Conservation (phyloP, 2,329 filamentous ascomycete genomes). For the Aspergillus ibericus region DNA sequence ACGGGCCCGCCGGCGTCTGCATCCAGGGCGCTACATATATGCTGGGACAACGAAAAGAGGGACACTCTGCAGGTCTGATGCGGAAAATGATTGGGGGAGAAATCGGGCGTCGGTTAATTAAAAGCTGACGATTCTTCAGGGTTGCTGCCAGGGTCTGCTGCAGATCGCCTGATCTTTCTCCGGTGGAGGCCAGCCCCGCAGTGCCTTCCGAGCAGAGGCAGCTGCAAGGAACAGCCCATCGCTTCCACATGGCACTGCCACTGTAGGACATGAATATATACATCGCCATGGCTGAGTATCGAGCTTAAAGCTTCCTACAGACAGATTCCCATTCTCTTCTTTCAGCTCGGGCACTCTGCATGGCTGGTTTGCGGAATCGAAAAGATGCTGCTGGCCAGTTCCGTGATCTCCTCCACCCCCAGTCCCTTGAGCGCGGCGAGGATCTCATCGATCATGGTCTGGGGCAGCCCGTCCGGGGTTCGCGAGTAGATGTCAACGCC, state of each 20-base stretch:
- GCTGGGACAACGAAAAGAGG: neutral
- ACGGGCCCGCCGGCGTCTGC: neutral
- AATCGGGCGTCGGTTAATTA: neutral
- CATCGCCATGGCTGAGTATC: neutral
- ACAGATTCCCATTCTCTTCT: too few relatives aligned
- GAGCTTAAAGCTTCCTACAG: too few relatives aligned
- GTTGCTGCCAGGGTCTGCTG: neutral
- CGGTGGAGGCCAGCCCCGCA: neutral
- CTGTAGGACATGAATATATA: neutral
- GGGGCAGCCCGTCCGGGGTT: conserved; percentile 1
- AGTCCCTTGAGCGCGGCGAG: neutral
- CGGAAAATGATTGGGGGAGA: neutral
- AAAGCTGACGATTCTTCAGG: neutral
- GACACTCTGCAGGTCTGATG: neutral
- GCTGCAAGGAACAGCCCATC: neutral
- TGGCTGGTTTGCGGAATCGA: neutral
- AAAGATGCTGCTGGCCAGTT: conserved; percentile 2
- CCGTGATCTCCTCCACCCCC: conserved; percentile 2
- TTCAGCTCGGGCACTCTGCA: neutral
- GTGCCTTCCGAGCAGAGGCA: neutral
- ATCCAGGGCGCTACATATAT: neutral
- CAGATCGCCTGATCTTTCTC: neutral
- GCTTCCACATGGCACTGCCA: too few relatives aligned
- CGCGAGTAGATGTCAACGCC: conserved; percentile 12
- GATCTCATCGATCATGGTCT: conserved; percentile 1